Conservation (phyloP, 495 filamentous ascomycete genomes). For the Xylaria curta region DNA sequence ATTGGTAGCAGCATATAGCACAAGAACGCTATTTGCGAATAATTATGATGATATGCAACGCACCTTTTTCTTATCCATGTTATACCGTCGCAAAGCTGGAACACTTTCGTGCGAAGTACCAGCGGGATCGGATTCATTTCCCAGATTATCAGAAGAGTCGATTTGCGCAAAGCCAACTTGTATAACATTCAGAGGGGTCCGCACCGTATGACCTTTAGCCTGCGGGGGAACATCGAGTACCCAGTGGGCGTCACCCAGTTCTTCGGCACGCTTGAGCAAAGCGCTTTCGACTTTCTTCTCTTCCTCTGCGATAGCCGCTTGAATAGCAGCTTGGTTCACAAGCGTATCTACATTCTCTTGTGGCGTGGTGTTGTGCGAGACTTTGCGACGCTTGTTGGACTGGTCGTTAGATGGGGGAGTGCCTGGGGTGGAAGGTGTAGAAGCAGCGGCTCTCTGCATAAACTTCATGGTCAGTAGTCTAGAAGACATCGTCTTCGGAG, state of each 20-base stretch:
- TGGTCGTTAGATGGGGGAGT: slow-evolving; percentile 47
- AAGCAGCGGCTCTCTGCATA: slow-evolving; percentile 89
- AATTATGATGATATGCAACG: background rate
- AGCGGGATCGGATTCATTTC: slow-evolving; percentile 36
- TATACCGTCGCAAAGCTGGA: slow-evolving; percentile 45
- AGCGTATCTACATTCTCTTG: slow-evolving; percentile 36
- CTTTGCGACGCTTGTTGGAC: slow-evolving; percentile 63
- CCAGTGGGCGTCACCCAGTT: slow-evolving; percentile 88
- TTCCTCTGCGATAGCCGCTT: slow-evolving; percentile 74
- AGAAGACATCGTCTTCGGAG: slow-evolving; percentile 81
- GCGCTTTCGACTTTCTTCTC: slow-evolving; percentile 76
- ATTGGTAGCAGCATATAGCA: slow-evolving; percentile 4
- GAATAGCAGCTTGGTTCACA: slow-evolving; percentile 59
- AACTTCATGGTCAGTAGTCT: slow-evolving; percentile 97
- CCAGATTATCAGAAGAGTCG: slow-evolving; percentile 43
- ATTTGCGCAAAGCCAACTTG: slow-evolving; percentile 59
- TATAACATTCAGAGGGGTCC: slow-evolving; percentile 50
- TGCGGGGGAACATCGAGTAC: slow-evolving; percentile 61
- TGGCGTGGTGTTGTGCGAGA: slow-evolving; percentile 32
- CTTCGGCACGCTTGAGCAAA: slow-evolving; percentile 70
- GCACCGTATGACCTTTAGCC: slow-evolving; percentile 25
- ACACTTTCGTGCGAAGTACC: slow-evolving; percentile 37
- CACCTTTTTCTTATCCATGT: slow-evolving; percentile 51
- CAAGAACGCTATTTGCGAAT: background rate
- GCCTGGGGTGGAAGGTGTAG: slow-evolving; percentile 49